Conservation (phyloP, 192 early-diverging fungal genomes). For the Coemansia sp. region DNA sequence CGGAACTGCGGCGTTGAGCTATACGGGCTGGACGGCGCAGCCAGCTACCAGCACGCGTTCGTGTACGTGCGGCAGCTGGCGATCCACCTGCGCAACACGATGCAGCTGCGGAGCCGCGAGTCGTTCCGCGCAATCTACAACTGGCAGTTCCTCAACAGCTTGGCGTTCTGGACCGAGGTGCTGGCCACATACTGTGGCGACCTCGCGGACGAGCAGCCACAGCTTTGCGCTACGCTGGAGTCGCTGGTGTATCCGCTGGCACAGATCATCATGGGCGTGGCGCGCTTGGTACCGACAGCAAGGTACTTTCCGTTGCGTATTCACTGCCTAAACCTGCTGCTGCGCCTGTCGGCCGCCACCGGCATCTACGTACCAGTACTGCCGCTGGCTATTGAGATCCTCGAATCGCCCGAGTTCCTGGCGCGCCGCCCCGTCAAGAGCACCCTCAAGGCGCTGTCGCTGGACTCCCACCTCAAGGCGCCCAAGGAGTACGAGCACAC, state of each 20-base stretch:
- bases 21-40: constrained; percentile 67
- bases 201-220: constrained; percentile 49
- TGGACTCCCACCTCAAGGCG: constrained; percentile 69
- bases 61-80: constrained; percentile 91
- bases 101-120: constrained; percentile 79
- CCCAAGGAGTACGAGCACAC: constrained; percentile 83
- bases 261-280: constrained; percentile 69
- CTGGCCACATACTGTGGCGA: constrained; percentile 66
- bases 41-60: constrained; percentile 92
- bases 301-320: constrained; percentile 92
- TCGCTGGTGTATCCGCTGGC: constrained; percentile 86
- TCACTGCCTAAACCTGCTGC: constrained; percentile 71
- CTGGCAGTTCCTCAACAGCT: constrained; percentile 94
- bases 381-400: constrained; percentile 78
- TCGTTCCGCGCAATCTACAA: constrained; percentile 89
- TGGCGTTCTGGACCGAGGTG: constrained; percentile 87
- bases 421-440: constrained; percentile 66
- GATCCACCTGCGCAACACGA: constrained; percentile 84
- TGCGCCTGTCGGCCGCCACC: constrained; percentile 66
- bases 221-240: constrained; percentile 53
- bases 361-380: constrained; percentile 74
- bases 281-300: constrained; percentile 81
- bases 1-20: constrained; percentile 88
- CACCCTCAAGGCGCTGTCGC: constrained; percentile 82
- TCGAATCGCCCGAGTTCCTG: constrained; percentile 69